A percentile compares a stretch with the other conserved stretches of the same genome.
phyloP scores from a whole-genome alignment of 257 asterid species.

The Salvia splendens region DNA sequence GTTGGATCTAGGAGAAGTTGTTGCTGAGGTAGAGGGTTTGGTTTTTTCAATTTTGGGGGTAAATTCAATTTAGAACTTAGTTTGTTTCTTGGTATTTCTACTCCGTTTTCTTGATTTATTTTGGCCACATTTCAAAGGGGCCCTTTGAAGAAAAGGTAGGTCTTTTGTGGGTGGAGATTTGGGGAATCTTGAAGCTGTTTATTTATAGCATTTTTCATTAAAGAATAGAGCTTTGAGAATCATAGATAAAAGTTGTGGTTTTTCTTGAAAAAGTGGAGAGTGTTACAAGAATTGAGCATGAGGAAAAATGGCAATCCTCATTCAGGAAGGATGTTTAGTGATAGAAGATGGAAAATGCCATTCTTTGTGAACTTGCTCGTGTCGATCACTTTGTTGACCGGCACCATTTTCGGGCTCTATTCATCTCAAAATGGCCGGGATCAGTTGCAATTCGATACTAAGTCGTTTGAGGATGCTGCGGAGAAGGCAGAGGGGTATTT shows the following conservation, averaged over 20 bases:
- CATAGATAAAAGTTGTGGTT: not conserved
- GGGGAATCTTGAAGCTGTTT: constrained; percentile 3
- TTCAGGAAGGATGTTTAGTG: constrained; percentile 70
- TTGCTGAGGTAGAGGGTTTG: constrained; percentile 28
- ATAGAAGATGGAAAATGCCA: constrained; percentile 85
- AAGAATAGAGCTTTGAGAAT: no score
- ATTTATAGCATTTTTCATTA: not conserved
- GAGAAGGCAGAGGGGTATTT: constrained; percentile 48
- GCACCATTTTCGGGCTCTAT: constrained; percentile 55
- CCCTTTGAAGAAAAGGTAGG: constrained; percentile 25
- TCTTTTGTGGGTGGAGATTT: constrained; percentile 45
- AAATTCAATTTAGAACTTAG: constrained; percentile 7
- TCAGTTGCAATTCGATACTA: constrained; percentile 42
- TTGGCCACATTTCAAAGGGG: constrained; percentile 19
- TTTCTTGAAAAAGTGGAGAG: constrained; percentile 1
- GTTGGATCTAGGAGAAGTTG: constrained; percentile 26
- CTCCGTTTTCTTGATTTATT: constrained; percentile 32
- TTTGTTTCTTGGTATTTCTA: constrained; percentile 9
- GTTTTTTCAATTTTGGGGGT: constrained; percentile 12
- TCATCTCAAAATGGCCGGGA: constrained; percentile 53
- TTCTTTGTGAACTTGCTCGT: constrained; percentile 73
- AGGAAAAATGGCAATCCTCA: constrained; percentile 62
- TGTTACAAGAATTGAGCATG: constrained; percentile 35
- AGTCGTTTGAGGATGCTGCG: constrained; percentile 44
- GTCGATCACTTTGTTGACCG: constrained; percentile 61